Evolutionary conservation across 2,329 filamentous ascomycete species (phyloP).

Genomic region (Claviceps paspali): DNA sequence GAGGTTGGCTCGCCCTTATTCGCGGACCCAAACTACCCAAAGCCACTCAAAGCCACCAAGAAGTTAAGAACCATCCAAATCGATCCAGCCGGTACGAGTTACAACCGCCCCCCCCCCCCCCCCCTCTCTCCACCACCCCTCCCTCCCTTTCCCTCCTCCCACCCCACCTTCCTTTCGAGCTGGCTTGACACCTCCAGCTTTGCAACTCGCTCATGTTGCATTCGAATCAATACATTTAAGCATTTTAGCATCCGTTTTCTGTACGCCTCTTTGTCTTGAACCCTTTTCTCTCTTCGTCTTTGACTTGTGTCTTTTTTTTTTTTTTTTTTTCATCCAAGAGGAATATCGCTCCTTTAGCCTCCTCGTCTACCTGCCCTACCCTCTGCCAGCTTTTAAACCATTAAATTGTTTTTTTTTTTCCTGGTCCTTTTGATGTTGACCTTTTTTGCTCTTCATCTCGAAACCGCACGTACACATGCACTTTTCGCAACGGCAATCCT

Average conservation of each 20-base stretch:
- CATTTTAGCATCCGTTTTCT: constrained; percentile 9
- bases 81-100: constrained; percentile 7
- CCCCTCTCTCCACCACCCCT: constrained; percentile 10
- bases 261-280: constrained; percentile 11
- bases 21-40: constrained; percentile 13
- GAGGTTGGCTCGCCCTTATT: constrained; percentile 26
- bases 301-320: constrained; percentile 7
- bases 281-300: constrained; percentile 10
- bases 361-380: too few species aligned
- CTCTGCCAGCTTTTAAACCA: too few species aligned
- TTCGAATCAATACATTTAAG: background rate
- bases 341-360: background rate
- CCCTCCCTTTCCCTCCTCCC: too few species aligned
- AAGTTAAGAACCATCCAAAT: too few species aligned
- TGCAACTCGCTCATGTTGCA: constrained; percentile 2
- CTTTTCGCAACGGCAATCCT: background rate
- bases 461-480: background rate
- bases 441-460: background rate
- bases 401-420: background rate
- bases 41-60: background rate
- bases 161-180: constrained; percentile 23
- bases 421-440: background rate
- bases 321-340: constrained; percentile 1
- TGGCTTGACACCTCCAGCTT: constrained; percentile 32
- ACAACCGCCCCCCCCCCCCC: constrained; percentile 16